A percentile compares a stretch with the other conserved stretches of the same genome.
Conservation (phyloP, 73 alveolate genomes). For the Symbiodinium natans region DNA sequence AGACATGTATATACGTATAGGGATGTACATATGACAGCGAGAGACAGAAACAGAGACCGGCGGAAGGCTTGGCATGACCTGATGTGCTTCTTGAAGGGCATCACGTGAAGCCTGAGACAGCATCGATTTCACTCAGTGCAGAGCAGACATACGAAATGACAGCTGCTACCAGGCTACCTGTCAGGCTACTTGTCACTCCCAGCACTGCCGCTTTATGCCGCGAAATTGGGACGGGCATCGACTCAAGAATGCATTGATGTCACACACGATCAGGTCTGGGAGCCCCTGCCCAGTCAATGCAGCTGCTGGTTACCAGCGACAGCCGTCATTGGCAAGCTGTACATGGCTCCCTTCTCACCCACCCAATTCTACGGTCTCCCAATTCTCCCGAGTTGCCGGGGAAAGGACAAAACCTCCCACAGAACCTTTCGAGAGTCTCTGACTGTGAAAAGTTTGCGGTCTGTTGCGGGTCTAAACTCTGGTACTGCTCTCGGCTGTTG, state of each 20-base stretch:
- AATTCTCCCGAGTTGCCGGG: not conserved
- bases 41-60: too few species aligned
- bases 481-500: not conserved
- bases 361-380: not conserved
- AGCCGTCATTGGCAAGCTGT: conserved; percentile 14
- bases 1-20: too few species aligned
- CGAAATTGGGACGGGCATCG: too few species aligned
- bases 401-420: not conserved
- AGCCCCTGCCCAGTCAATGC: conserved; percentile 3
- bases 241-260: too few species aligned
- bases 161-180: not conserved
- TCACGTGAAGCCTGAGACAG: conserved; percentile 29
- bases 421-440: not conserved
- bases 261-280: not conserved
- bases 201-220: too few species aligned
- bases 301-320: conserved; percentile 28
- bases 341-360: conserved; percentile 15
- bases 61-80: too few species aligned
- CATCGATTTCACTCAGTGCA: not conserved
- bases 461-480: not conserved
- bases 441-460: not conserved
- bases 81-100: conserved; percentile 90
- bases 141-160: not conserved
- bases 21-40: too few species aligned
- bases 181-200: too few species aligned